Evolutionary conservation across 768 basidiomycete species (phyloP).

Genomic region (Russula sp.): DNA sequence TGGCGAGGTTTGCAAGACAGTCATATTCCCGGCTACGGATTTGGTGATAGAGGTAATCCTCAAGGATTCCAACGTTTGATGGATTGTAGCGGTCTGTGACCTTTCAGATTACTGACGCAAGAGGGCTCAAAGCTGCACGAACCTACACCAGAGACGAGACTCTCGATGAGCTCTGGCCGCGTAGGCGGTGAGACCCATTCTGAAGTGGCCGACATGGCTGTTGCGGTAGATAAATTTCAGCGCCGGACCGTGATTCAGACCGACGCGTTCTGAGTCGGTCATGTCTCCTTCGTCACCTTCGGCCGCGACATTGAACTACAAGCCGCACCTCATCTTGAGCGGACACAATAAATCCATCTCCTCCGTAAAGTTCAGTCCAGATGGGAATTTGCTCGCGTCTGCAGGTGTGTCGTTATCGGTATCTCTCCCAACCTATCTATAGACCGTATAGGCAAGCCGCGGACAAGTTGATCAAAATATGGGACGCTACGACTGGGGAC

Average conservation of each 20-base stretch:
- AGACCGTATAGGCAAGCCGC: conserved; percentile 60
- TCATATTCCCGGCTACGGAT: conserved; percentile 90
- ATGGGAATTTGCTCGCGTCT: conserved; percentile 79
- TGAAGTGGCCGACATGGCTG: conserved; percentile 49
- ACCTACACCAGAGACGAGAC: conserved; percentile 90
- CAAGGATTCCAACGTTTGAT: conserved; percentile 85
- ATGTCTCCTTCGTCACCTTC: conserved; percentile 5
- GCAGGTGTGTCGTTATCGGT: conserved; percentile 55
- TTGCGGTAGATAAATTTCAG: not conserved
- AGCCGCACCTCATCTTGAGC: conserved; percentile 57
- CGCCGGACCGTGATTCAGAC: conserved; percentile 5
- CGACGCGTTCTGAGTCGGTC: not conserved
- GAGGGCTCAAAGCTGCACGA: conserved; percentile 34
- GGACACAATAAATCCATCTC: conserved; percentile 86
- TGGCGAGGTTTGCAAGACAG: conserved; percentile 91
- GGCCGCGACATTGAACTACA: conserved; percentile 48
- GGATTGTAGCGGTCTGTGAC: conserved; percentile 92
- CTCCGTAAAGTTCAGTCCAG: conserved; percentile 83
- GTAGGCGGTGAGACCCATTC: conserved; percentile 74
- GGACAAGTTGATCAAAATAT: conserved; percentile 79
- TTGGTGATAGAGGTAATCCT: conserved; percentile 96
- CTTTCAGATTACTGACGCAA: not conserved
- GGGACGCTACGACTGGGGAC: conserved; percentile 71
- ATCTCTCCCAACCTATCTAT: conserved; percentile 28
- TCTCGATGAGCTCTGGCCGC: conserved; percentile 84